These are phyloP conservation scores for Daldinia bambusicola DNA, from an alignment of 495 filamentous ascomycete genomes.

Conservation along the genomic window DNA sequence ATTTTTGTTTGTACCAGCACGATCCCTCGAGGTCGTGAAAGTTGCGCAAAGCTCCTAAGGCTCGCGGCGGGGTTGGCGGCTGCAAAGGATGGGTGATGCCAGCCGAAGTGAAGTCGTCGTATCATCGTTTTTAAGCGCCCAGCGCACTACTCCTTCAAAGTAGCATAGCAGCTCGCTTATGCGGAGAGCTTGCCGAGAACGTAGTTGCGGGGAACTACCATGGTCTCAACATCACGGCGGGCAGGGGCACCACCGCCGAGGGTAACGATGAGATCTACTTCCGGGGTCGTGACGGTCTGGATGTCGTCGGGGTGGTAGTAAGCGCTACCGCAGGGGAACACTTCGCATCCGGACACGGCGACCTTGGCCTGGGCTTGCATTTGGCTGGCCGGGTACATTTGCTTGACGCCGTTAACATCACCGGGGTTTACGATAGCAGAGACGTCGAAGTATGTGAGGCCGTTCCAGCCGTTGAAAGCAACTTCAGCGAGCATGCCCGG, in stretches of 20 bases:
- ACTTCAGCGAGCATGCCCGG: slow-evolving; percentile 64
- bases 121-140: slow-evolving; percentile 44
- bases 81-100: slow-evolving; percentile 21
- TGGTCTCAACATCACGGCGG: slow-evolving; percentile 34
- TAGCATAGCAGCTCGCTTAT: slow-evolving; percentile 24
- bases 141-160: slow-evolving; percentile 38
- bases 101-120: slow-evolving; percentile 41
- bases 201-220: slow-evolving; percentile 43
- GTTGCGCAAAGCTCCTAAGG: slow-evolving; percentile 40
- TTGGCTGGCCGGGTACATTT: slow-evolving; percentile 54
- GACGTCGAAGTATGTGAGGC: slow-evolving; percentile 61
- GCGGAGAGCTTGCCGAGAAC: slow-evolving; percentile 48
- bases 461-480: slow-evolving; percentile 58
- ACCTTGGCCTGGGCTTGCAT: slow-evolving; percentile 30
- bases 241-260: slow-evolving; percentile 48
- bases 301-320: slow-evolving; percentile 63
- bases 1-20: slow-evolving; percentile 33
- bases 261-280: slow-evolving; percentile 53
- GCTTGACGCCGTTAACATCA: slow-evolving; percentile 58
- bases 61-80: slow-evolving; percentile 37
- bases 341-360: slow-evolving; percentile 57
- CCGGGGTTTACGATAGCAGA: slow-evolving; percentile 63
- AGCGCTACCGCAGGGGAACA: slow-evolving; percentile 59
- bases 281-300: slow-evolving; percentile 56
- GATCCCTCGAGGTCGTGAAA: slow-evolving; percentile 39